Evolutionary conservation across 2,329 filamentous ascomycete species (phyloP).

Genomic region (Penicillium freii): DNA sequence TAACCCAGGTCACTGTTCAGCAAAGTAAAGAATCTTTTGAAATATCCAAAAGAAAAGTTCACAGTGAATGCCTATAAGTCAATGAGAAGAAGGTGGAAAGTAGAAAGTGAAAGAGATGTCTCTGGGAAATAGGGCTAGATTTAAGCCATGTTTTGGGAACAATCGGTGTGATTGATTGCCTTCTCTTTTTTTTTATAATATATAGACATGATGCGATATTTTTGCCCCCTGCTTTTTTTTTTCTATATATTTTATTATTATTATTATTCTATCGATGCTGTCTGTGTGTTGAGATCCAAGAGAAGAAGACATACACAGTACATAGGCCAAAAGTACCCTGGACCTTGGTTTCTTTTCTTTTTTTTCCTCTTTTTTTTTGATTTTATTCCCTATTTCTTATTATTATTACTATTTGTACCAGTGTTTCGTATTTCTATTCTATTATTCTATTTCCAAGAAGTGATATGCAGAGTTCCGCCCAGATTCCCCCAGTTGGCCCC

Average conservation of each 20-base stretch:
- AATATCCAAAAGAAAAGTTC: conserved; percentile 9
- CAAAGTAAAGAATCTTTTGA: conserved; percentile 7
- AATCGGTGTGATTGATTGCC: conserved; percentile 28
- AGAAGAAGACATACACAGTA: conserved; percentile 1
- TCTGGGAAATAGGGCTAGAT: conserved; percentile 32
- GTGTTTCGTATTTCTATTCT: conserved; percentile 4
- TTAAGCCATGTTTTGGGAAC: conserved; percentile 35
- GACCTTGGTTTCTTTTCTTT: conserved; percentile 1
- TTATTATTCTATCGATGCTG: neutral
- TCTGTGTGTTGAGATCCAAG: neutral
- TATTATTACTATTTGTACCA: conserved; percentile 7
- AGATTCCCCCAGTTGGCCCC: conserved; percentile 9
- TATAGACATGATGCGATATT: neutral
- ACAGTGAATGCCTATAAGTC: conserved; percentile 10
- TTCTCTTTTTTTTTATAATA: conserved; percentile 9
- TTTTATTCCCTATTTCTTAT: conserved; percentile 5
- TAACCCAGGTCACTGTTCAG: neutral
- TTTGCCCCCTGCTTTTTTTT: neutral
- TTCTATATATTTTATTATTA: neutral
- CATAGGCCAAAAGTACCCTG: conserved; percentile 7
- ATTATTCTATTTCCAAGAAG: conserved; percentile 22
- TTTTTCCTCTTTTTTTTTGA: conserved; percentile 6
- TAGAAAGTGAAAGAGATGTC: conserved; percentile 24
- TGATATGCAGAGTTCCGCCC: conserved; percentile 35
- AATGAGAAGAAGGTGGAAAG: conserved; percentile 16